These are phyloP conservation scores for Phialophora tarda DNA, from an alignment of 2,329 filamentous ascomycete species.

Conservation along the genomic window DNA sequence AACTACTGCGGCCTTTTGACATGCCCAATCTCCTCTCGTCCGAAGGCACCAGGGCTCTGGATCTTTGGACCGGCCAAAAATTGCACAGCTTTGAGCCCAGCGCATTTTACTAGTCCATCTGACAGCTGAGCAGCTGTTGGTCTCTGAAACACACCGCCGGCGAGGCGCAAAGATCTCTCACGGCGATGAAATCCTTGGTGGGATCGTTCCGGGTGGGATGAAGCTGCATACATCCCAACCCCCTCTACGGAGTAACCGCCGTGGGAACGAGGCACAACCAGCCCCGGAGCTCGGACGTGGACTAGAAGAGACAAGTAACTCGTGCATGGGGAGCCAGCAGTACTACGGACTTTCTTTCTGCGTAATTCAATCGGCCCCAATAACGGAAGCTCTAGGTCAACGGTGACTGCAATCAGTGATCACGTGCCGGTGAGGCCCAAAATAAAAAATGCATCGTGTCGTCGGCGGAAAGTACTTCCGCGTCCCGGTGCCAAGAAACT, in stretches of 20 bases:
- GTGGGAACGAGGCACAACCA: neutral
- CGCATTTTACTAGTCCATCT: neutral
- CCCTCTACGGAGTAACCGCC: neutral
- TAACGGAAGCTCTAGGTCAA: neutral
- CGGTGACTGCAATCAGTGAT: neutral
- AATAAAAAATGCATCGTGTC: neutral
- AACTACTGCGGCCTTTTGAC: conserved; percentile 2
- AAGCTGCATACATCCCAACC: neutral
- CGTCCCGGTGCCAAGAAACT: conserved; percentile 1
- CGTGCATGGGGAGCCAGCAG: neutral
- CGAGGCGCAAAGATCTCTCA: neutral
- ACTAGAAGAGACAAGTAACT: neutral
- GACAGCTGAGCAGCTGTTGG: neutral
- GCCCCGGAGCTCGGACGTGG: neutral
- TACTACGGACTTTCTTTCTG: neutral
- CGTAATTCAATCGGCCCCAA: neutral
- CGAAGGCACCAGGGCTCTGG: conserved; percentile 18
- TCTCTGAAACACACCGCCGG: conserved; percentile 11
- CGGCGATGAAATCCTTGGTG: neutral
- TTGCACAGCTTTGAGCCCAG: neutral
- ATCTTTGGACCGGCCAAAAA: conserved; percentile 4
- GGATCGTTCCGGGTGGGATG: neutral
- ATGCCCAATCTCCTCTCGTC: conserved; percentile 32
- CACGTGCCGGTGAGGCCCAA: neutral
- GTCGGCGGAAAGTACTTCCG: conserved; percentile 7